phyloP scores from a whole-genome alignment of 2,329 filamentous ascomycete species.

The Botryotinia calthae region DNA sequence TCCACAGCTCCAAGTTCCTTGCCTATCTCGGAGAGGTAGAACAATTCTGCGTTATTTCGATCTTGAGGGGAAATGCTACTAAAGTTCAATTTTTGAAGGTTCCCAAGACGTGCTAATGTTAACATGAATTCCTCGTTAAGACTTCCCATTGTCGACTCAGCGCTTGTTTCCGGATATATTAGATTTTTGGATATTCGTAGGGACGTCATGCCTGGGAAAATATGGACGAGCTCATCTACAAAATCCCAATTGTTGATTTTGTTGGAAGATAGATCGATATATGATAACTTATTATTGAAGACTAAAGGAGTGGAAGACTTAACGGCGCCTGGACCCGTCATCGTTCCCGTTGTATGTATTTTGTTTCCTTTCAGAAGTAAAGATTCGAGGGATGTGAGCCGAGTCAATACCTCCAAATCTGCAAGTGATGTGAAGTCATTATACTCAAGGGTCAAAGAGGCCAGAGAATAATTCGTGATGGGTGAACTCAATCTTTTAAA shows the following conservation, averaged over 20 bases:
- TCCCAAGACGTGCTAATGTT: slow-evolving; percentile 70
- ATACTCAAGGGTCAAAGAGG: slow-evolving; percentile 66
- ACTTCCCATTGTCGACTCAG: slow-evolving; percentile 46
- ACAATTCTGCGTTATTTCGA: slow-evolving; percentile 84
- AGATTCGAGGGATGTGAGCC: slow-evolving; percentile 53
- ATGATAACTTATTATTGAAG: slow-evolving; percentile 40
- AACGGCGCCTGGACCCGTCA: background rate
- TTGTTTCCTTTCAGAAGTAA: slow-evolving; percentile 75
- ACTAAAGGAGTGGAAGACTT: background rate
- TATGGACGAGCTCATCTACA: slow-evolving; percentile 62
- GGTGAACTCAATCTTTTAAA: slow-evolving; percentile 50
- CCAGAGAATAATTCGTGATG: slow-evolving; percentile 43
- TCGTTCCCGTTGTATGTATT: slow-evolving; percentile 58
- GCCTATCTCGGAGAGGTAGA: slow-evolving; percentile 83
- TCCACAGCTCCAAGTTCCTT: slow-evolving; percentile 66
- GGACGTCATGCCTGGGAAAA: slow-evolving; percentile 71
- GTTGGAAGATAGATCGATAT: slow-evolving; percentile 74
- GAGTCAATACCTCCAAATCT: slow-evolving; percentile 54
- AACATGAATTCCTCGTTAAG: slow-evolving; percentile 88
- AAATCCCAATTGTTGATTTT: slow-evolving; percentile 67
- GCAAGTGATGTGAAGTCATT: slow-evolving; percentile 63
- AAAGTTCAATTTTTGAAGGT: slow-evolving; percentile 70
- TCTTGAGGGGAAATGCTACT: slow-evolving; percentile 69
- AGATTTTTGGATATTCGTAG: slow-evolving; percentile 86
- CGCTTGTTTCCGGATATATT: slow-evolving; percentile 56